Evolutionary conservation across 805 yeast species (phyloP), one percentile per base, ranked within the genome.

Genomic region (Candida nanaspora): DNA sequence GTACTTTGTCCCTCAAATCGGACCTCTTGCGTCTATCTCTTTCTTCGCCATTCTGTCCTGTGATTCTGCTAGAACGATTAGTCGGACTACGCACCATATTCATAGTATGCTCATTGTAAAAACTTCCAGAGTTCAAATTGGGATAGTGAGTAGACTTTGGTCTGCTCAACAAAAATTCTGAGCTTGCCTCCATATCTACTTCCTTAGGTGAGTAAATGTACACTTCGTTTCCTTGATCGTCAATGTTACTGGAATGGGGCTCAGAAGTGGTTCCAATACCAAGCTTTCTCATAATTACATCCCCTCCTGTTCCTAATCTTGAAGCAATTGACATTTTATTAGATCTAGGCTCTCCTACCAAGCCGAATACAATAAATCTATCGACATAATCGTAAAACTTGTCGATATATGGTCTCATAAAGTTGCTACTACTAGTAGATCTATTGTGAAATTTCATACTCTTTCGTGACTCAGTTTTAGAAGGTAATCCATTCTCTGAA

Each of bases 341-440:
- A n/a, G n/a, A n/a, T n/a, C n/a, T n/a, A n/a, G n/a, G n/a, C n/a
- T n/a, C n/a, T n/a, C n/a, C n/a, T n/a, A 80, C 78, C 47, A 78
- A 59, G n/a, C 80, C 79, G 37, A 75, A 72, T 13, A 76, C 74
- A 38, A 78, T 74, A 15, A 76, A 62, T 29, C 66, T 68, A 54
- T 77, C 82, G 1, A 82, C 73, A 37, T 60, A 23, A 62, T 58
- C n/a, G 67, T 63, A 0, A 72, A 57, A 10, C 46, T 4, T 23
- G 16, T 34, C 29, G 10, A 16, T 18, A 15, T 16, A 31, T 7
- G 34, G 14, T 31, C n/a, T 31, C 3, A 19, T 6, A 3, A 6
- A 4, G 10, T 18, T 14, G 16, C 20, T 14, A 15, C 9, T 15
- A 10, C 9, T 15, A 18, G 22, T 5, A 15, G 34, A 11, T 31